Base-by-base conservation (phyloP, 371 early-diverging fungal species). In the Mortierella sp. region DNA sequence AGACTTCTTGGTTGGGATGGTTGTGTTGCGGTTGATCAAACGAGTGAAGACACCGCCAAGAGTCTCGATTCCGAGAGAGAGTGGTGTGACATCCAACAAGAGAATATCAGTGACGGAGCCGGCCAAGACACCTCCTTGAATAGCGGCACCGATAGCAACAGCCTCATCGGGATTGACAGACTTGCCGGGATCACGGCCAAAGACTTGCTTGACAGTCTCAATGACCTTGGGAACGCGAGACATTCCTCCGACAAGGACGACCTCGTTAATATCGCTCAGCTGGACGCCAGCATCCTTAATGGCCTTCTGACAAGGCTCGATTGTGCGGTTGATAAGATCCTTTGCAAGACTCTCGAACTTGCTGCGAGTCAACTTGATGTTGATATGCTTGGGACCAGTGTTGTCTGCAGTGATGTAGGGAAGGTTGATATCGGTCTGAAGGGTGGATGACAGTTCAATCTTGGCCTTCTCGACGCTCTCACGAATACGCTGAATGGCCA, bases 241-340 rank as follows among this genome's bases (percentile, higher is more conserved):
- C 98, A 98, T 98, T 78, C 99, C 99, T 80, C 99, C 99, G 52
- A 99, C 99, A 60, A 99, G 86, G 72, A 99, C 95, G 41, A 99
- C 96, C 81, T 99, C 98, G 78, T 91, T 87, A 62, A 99, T 93
- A 24, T 96, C 94, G 58, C 80, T 89, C 66, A 86, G 81, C 52
- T 82, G 56, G 38, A 99, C 84, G 57, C 92, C 91, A 50, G 99
- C 99, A 86, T 99, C 99, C 84, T 93, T 94, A 66, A 99, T 78
- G 30, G 99, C 99, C 84, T 93, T 93, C 81, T 96, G 92, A 82
- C 98, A 99, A 34, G 99, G 99, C 59, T 91, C 84, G 52, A 97
- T 74, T 28, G 99, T 99, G 67, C 93, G 92, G 64, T 95, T 85
- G 49, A 99, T 88, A 56, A 99, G 86, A 19, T 86, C 78, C 71